Evolutionary conservation across 306 rosid species (phyloP), one percentile per base, ranked within the genome.

Genomic region (Quercus robur): DNA sequence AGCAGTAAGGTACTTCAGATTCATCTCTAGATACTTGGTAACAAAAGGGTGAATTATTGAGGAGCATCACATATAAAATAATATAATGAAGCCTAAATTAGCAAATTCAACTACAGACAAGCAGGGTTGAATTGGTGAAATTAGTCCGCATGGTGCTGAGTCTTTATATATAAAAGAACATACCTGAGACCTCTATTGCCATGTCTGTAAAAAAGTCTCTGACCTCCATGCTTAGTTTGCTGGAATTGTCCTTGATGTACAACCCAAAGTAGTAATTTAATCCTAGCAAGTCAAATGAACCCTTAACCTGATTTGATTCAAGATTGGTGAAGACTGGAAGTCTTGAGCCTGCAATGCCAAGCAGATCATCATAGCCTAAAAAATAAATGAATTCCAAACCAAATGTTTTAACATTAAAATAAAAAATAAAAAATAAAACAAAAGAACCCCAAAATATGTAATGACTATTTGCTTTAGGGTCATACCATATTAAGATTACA

Each of bases 251-350:
- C 13, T 87, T 78, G 76, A 87, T 10, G 33, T 78, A 63, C 3
- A 15, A 0, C 28, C n/a, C 54, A 2, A 1, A 0, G 71, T 89
- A 93, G 78, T 91, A 78, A 56, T 83, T 82, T 7, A 90, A 0
- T 6, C 98, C 93, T 7, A 90, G 66, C 54, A 93, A 93, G 72
- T 91, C 98, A 82, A 38, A 81, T 33, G 93, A 85, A 44, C 89
- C 92, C 75, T 83, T 88, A 12, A 90, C 91, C 19, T 71, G 88
- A 75, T 64, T 17, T 2, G 94, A 88, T 74, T 88, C 93, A 11
- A 2, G 28, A 5, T 38, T 73, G 12, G 94, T 83, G 88, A 93
- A 86, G 28, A 66, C 0, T 0, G 94, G 97, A 70, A 91, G 21
- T 88, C 88, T 93, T 55, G 75, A 80, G n/a, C 92, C 91, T 31